Base-by-base conservation (phyloP, 2,329 filamentous ascomycete species). In the Trichoderma sp. region DNA sequence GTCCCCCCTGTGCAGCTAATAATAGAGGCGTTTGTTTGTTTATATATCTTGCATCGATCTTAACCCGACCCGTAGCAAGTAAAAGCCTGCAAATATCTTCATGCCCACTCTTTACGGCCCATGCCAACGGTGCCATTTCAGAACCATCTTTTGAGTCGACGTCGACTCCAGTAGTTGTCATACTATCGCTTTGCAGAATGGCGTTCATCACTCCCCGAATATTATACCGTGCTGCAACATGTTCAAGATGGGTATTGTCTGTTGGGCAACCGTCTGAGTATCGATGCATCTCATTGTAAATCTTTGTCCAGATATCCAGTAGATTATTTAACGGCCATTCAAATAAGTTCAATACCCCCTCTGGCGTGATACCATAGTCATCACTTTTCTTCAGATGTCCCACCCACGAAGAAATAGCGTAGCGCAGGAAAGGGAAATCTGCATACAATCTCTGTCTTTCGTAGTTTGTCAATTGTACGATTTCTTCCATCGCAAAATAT, bases 401-500 rank as follows among this genome's bases (percentile, higher is more conserved):
- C 8, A 71, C 21, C 76, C 75, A 77, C 4, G 60, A 67, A 8
- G 11, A 62, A 5, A 62, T 38, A 12, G 75, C 75, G 24, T 77
- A 77, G 1, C 9, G 0, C 14, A 77, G 3, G 5, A 76, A 67
- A 16, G 35, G 63, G 24, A 75, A 77, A 1, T 62, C 11, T 6
- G 3, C 12, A 4, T 7, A 8, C 4, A 62, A 9, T 24, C 60
- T 11, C 0, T 5, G 0, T 29, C 2, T 2, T 4, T 12, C 11
- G 18, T 29, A 2, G 6, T 2, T 38, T 29, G 5, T 12, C 2
- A 18, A 9, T 14, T n/a, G 4, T 11, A 5, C 6, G 16, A 76
- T 76, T 33, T 81, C 78, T 53, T 80, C 75, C 78, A 80, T 79
- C 18, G 71, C 56, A 6, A 81, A 31, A 72, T 81, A 82, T 24